Conservation (phyloP, 2,329 filamentous ascomycete genomes). For the Venturia carpophila region DNA sequence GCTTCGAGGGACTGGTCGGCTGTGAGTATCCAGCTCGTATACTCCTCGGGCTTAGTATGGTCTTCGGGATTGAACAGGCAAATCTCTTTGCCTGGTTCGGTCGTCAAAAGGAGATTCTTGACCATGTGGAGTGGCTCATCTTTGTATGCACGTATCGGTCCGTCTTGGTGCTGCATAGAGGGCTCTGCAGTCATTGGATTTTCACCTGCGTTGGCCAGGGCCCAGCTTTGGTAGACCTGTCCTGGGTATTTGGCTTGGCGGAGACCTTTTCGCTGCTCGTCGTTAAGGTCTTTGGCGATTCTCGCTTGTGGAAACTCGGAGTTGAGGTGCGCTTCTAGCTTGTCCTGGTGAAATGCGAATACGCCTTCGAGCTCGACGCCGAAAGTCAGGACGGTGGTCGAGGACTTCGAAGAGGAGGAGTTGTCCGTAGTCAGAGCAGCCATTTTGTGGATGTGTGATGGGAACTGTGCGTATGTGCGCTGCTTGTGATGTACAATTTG, state of each 20-base stretch:
- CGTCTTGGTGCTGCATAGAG: not conserved
- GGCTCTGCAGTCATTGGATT: constrained; percentile 4
- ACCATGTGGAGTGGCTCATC: constrained; percentile 16
- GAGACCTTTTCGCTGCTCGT: not conserved
- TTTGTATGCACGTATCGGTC: constrained; percentile 13
- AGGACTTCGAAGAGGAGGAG: not conserved
- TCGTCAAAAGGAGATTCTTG: not conserved
- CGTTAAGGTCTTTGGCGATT: constrained; percentile 16
- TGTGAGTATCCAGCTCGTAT: not conserved
- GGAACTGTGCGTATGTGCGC: not conserved
- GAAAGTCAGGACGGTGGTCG: constrained; percentile 17
- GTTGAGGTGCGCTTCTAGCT: constrained; percentile 14
- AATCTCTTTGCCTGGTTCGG: not conserved
- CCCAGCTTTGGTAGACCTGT: constrained; percentile 18
- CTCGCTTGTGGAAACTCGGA: not conserved
- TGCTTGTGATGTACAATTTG: not conserved
- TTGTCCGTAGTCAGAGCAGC: not conserved
- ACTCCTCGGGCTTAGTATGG: not conserved
- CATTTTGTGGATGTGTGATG: not conserved
- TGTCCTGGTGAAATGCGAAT: constrained; percentile 19
- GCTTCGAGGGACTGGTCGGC: constrained; percentile 2
- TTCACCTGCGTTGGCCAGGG: not conserved
- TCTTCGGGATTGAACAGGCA: not conserved
- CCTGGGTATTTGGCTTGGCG: constrained; percentile 1
- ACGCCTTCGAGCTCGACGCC: constrained; percentile 20